Conservation (phyloP, 83 land plant genomes). For the Picea abies region DNA sequence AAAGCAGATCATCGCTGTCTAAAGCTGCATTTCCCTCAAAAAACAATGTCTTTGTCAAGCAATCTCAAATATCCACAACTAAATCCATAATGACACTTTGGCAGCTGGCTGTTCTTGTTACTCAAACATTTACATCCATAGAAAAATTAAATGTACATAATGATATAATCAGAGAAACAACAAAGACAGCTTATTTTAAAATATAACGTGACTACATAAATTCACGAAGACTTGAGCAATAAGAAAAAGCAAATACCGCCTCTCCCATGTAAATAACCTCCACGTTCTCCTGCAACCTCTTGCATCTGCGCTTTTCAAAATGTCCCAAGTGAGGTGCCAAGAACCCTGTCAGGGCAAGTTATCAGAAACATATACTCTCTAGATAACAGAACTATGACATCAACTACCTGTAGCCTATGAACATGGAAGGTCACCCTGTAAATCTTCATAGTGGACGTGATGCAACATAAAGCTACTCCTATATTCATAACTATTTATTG, state of each 20-base stretch:
- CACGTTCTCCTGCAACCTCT: conserved; percentile 99
- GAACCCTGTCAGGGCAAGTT: conserved; percentile 98
- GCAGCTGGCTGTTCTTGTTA: background rate
- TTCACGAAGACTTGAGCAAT: background rate
- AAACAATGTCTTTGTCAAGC: conserved; percentile 2
- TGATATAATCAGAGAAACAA: background rate
- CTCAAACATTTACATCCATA: background rate
- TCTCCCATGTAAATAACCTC: conserved; percentile 98
- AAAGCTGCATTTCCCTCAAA: conserved; percentile 58
- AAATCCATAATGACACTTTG: background rate
- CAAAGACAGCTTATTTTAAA: background rate
- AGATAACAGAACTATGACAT: background rate
- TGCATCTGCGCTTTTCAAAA: conserved; percentile 86
- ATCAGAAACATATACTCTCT: conserved; percentile 50
- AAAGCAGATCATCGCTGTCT: conserved; percentile 98
- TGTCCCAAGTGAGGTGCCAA: conserved; percentile 66
- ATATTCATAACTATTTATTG: background rate
- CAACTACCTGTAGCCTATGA: background rate
- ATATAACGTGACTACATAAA: background rate
- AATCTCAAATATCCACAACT: conserved; percentile 6
- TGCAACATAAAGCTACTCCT: background rate
- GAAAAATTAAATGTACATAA: background rate
- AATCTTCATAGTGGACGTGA: no score
- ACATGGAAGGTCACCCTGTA: no score
- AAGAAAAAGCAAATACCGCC: conserved; percentile 68